A percentile compares a stretch with the other conserved stretches of the same genome.
Conservation (phyloP, 345 rosid species). For the Cardamine resedifolia region DNA sequence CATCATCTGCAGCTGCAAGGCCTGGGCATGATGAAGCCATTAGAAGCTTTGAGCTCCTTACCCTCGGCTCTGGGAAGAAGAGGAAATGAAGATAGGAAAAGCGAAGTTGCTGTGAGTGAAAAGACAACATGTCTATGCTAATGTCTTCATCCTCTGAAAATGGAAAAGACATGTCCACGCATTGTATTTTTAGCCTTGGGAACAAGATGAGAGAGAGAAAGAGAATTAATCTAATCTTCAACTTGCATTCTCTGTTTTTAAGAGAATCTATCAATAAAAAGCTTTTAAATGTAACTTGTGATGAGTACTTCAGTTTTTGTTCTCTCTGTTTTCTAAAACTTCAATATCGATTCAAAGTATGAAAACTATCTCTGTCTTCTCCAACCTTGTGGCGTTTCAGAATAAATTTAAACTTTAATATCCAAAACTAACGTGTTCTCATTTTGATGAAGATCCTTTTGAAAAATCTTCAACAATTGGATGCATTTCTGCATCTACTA, state of each 20-base stretch:
- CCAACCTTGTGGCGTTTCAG: neutral
- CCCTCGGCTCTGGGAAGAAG: conserved; percentile 57
- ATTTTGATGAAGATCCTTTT: conserved; percentile 1
- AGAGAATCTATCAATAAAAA: conserved; percentile 21
- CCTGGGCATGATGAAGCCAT: conserved; percentile 69
- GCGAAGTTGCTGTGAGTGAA: neutral
- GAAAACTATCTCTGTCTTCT: neutral
- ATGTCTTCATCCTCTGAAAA: neutral
- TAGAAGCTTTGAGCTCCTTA: conserved; percentile 74
- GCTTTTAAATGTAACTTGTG: conserved; percentile 23
- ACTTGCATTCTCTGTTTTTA: conserved; percentile 11
- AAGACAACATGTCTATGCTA: neutral
- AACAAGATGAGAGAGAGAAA: conserved; percentile 14
- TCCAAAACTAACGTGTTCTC: neutral
- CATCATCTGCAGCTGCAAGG: conserved; percentile 53
- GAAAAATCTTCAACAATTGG: neutral
- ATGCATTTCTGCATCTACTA: conserved; percentile 15
- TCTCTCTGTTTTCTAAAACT: neutral
- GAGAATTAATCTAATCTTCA: neutral
- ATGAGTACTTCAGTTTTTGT: neutral
- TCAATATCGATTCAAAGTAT: conserved; percentile 7
- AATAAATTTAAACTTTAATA: neutral
- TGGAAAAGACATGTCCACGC: conserved; percentile 5
- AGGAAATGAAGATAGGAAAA: conserved; percentile 40
- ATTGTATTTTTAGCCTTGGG: conserved; percentile 15